Percentiles rank a stretch among this genome's conserved stretches.
Evolutionary conservation across 805 yeast species (phyloP).

Genomic region (Candida methanosorbosa): DNA sequence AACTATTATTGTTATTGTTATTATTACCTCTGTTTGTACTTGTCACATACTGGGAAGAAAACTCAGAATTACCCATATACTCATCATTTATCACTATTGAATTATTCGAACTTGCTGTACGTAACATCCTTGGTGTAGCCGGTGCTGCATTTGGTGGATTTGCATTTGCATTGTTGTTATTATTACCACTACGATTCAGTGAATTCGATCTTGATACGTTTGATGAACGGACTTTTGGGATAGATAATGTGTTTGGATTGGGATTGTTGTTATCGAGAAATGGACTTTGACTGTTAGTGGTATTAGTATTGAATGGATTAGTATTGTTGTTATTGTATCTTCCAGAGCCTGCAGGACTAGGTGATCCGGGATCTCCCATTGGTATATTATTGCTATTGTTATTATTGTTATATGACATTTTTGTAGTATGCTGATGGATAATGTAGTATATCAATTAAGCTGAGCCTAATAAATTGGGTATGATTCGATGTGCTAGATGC

Average conservation of each 20-base stretch:
- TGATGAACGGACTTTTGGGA: conserved; percentile 17
- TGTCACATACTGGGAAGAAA: not conserved
- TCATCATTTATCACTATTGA: conserved; percentile 15
- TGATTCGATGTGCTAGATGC: too few species aligned
- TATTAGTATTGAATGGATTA: conserved; percentile 1
- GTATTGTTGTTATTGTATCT: not conserved
- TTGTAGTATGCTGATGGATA: too few species aligned
- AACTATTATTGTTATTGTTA: conserved; percentile 1
- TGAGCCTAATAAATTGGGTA: too few species aligned
- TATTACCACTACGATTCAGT: conserved; percentile 6
- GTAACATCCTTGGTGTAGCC: conserved; percentile 64
- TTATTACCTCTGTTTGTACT: not conserved
- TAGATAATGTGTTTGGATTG: too few species aligned
- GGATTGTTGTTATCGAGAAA: not conserved
- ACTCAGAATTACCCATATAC: conserved; percentile 12
- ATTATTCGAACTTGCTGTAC: conserved; percentile 35
- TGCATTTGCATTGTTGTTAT: not conserved
- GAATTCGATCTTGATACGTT: conserved; percentile 13
- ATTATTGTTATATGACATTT: too few species aligned
- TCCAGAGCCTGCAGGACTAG: too few species aligned
- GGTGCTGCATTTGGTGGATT: conserved; percentile 33
- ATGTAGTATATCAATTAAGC: too few species aligned
- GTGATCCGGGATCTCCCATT: too few species aligned
- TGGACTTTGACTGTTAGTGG: not conserved
- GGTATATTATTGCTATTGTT: too few species aligned